A percentile compares a stretch with the other conserved stretches of the same genome.
Conservation (phyloP, 441 rosid genomes). For the Gossypium armourianum region DNA sequence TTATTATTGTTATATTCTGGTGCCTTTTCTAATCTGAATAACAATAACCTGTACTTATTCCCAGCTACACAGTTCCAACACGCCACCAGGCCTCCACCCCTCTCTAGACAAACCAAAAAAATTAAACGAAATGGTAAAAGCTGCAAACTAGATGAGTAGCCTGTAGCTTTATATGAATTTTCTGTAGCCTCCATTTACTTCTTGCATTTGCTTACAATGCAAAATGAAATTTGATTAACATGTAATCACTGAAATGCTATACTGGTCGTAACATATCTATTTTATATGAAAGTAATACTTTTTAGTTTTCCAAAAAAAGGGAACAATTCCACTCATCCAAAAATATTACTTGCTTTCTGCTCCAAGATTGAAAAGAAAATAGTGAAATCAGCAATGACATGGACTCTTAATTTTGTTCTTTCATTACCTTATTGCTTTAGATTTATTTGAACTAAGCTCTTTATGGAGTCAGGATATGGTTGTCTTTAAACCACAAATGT, state of each 20-base stretch:
- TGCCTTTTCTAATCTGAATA: neutral
- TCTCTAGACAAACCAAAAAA: neutral
- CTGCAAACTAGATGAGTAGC: neutral
- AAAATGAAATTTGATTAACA: neutral
- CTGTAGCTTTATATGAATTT: neutral
- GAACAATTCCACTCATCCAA: neutral
- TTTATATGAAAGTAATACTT: neutral
- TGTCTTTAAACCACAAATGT: slow-evolving; percentile 72
- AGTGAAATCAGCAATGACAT: neutral
- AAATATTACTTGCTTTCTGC: neutral
- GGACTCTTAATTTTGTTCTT: neutral
- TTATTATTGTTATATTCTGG: neutral
- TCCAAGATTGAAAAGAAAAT: neutral
- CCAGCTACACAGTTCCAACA: neutral
- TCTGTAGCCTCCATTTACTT: neutral
- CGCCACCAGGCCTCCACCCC: neutral
- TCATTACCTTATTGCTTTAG: neutral
- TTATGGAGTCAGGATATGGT: slow-evolving; percentile 65
- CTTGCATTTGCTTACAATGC: neutral
- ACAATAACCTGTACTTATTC: neutral
- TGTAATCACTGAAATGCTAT: neutral
- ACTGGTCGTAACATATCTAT: too few relatives aligned
- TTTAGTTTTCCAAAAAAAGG: neutral
- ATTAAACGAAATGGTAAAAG: neutral
- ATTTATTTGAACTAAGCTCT: slow-evolving; percentile 7